Evolutionary conservation across 2,329 filamentous ascomycete species (phyloP).

Genomic region (Dichotomopilus funicola): DNA sequence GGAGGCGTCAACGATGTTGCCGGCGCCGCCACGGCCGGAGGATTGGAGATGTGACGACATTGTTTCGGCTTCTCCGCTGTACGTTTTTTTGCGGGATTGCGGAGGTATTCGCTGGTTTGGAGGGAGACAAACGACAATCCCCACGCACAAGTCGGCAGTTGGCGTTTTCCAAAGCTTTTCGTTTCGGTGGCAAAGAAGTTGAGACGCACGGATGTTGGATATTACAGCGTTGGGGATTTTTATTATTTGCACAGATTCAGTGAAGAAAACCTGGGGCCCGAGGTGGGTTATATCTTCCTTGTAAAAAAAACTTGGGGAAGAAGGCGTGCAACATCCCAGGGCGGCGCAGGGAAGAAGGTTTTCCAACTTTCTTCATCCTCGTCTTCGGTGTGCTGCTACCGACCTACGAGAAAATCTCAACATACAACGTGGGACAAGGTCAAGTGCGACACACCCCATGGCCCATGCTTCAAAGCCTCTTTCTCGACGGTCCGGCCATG

Average conservation of each 20-base stretch:
- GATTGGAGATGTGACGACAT: conserved; percentile 46
- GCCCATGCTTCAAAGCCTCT: no score
- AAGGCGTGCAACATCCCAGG: neutral
- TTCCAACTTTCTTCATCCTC: conserved; percentile 3
- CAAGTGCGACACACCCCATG: no score
- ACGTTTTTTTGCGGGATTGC: neutral
- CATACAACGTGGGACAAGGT: no score
- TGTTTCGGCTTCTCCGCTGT: conserved; percentile 16
- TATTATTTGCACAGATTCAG: neutral
- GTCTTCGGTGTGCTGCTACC: neutral
- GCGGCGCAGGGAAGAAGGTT: neutral
- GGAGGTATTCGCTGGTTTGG: neutral
- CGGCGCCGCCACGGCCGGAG: conserved; percentile 72
- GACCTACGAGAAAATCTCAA: no score
- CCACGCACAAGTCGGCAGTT: no score
- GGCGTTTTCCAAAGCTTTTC: no score
- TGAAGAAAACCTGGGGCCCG: neutral
- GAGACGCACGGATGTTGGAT: no score
- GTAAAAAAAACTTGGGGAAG: neutral
- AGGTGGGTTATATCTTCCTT: neutral
- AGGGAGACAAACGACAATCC: no score
- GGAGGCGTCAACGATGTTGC: conserved; percentile 58
- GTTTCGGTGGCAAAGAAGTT: no score
- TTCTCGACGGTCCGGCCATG: neutral
- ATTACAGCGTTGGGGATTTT: no score